Evolutionary conservation across 1,284 basidiomycete genomes (phyloP).

Genomic region (Waitea zeae): DNA sequence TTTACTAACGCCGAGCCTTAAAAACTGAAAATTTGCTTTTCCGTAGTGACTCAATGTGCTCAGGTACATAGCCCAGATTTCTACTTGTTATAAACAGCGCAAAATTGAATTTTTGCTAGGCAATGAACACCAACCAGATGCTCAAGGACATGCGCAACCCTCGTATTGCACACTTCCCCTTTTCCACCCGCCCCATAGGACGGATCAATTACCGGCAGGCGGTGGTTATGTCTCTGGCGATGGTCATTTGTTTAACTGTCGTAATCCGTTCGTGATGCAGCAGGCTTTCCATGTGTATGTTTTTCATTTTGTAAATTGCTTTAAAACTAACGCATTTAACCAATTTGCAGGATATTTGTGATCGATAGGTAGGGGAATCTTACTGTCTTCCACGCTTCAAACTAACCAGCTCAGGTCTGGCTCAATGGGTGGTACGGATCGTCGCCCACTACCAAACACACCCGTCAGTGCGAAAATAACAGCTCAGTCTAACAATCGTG

Average conservation of each 20-base stretch:
- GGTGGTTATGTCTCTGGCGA: constrained; percentile 36
- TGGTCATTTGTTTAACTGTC: constrained; percentile 34
- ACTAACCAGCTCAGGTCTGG: constrained; percentile 27
- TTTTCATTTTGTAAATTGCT: neutral
- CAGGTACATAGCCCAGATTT: constrained; percentile 24
- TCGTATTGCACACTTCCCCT: constrained; percentile 37
- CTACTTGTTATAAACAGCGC: neutral
- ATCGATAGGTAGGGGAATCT: constrained; percentile 34
- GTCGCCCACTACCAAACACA: constrained; percentile 24
- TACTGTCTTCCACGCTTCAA: too few relatives aligned
- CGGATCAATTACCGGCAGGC: constrained; percentile 12
- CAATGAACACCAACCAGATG: constrained; percentile 27
- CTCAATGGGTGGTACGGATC: constrained; percentile 28
- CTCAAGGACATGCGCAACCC: constrained; percentile 21
- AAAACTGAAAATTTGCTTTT: too few relatives aligned
- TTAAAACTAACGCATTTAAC: neutral
- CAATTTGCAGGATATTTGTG: constrained; percentile 25
- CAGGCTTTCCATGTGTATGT: constrained; percentile 44
- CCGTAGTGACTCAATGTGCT: constrained; percentile 35
- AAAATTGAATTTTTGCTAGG: constrained; percentile 15
- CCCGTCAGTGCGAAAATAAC: constrained; percentile 23
- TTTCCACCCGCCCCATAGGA: constrained; percentile 27
- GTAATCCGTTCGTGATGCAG: constrained; percentile 33
- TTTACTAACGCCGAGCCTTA: too few relatives aligned
- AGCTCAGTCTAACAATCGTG: constrained; percentile 23